Percentiles rank a stretch among this genome's conserved stretches.
These are phyloP conservation scores for Apiospora arundinis DNA, from an alignment of 2,329 filamentous ascomycete species.

Conservation along the genomic window DNA sequence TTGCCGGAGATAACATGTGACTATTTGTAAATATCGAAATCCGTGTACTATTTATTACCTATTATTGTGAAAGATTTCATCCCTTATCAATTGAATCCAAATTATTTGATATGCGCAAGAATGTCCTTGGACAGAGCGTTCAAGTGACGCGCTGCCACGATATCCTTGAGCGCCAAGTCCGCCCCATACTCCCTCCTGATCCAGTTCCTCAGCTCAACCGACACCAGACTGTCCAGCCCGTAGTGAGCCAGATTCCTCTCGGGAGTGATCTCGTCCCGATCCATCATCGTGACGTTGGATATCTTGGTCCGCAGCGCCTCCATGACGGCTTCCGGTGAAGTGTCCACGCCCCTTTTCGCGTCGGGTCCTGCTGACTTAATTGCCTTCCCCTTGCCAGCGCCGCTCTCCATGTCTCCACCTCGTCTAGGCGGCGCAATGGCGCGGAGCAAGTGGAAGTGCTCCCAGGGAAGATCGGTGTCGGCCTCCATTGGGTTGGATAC, in stretches of 20 bases:
- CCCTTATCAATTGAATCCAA: too few relatives aligned
- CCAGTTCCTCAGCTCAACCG: constrained; percentile 23
- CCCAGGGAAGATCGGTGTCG: neutral
- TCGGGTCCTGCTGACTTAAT: neutral
- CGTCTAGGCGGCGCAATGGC: neutral
- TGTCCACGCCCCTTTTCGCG: neutral
- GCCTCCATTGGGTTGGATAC: neutral
- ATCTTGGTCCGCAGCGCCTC: constrained; percentile 20
- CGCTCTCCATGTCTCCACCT: neutral
- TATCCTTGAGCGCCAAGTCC: constrained; percentile 1
- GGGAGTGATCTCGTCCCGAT: constrained; percentile 19
- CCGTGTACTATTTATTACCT: too few relatives aligned
- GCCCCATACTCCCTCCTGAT: constrained; percentile 3
- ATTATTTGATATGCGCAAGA: neutral
- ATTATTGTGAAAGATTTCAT: too few relatives aligned
- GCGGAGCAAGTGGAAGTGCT: neutral
- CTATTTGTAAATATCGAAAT: too few relatives aligned
- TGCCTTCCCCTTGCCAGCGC: neutral
- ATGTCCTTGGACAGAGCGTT: neutral
- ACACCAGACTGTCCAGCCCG: constrained; percentile 21
- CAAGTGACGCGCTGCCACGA: neutral
- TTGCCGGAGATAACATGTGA: too few relatives aligned
- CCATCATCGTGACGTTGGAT: constrained; percentile 19
- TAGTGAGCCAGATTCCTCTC: neutral
- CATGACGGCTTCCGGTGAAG: neutral